Evolutionary conservation across 202 grass and related monocot species (phyloP).

Genomic region (Hordeum pubiflorum): DNA sequence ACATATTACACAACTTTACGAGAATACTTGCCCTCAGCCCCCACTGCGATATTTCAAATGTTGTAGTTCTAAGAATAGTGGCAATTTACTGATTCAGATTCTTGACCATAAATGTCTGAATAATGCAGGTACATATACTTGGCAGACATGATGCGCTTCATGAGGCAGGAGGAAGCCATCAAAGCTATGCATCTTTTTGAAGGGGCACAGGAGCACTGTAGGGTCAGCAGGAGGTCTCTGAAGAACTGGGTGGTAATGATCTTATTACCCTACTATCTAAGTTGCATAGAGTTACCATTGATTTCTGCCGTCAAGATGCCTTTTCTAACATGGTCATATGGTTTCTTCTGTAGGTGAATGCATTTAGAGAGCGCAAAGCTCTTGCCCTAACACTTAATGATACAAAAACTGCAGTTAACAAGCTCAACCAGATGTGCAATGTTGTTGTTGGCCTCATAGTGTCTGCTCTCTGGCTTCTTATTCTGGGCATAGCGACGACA

Average conservation of each 20-base stretch:
- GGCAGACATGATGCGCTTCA: conserved; percentile 67
- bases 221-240: conserved; percentile 60
- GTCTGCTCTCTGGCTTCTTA: conserved; percentile 59
- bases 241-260: conserved; percentile 93
- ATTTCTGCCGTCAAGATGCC: background rate
- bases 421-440: conserved; percentile 75
- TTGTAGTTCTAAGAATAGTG: background rate
- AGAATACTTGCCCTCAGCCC: background rate
- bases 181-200: conserved; percentile 69
- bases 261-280: background rate
- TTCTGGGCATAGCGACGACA: conserved; percentile 67
- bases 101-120: background rate
- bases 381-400: conserved; percentile 81
- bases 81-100: background rate
- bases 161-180: conserved; percentile 58
- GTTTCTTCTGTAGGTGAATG: conserved; percentile 52
- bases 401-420: conserved; percentile 84
- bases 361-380: conserved; percentile 72
- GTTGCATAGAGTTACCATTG: background rate
- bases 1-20: background rate
- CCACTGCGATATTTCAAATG: background rate
- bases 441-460: conserved; percentile 49
- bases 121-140: conserved; percentile 71
- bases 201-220: conserved; percentile 51
- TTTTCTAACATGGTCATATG: background rate